A percentile compares a stretch with the other conserved stretches of the same genome.
Conservation (phyloP, 176 grass and related monocot species). For the Puccinellia tenuiflora region DNA sequence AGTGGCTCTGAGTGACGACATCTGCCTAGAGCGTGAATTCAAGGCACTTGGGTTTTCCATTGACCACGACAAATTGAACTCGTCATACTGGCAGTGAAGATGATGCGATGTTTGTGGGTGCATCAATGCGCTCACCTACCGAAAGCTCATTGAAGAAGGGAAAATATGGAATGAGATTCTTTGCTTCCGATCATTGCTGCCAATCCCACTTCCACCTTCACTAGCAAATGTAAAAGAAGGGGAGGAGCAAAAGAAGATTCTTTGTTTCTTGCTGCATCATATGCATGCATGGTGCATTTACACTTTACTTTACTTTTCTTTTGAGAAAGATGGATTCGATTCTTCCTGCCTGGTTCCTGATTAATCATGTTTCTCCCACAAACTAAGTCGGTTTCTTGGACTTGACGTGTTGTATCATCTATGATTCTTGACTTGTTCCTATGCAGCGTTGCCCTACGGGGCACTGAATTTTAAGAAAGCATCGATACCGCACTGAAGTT, state of each 20-base stretch:
- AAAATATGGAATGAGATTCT: neutral
- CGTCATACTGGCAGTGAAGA: too few species aligned
- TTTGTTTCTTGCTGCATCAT: neutral
- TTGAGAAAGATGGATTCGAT: neutral
- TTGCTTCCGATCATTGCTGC: neutral
- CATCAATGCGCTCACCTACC: neutral
- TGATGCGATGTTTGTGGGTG: neutral
- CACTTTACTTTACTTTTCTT: neutral
- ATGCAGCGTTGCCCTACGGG: neutral
- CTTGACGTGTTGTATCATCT: neutral
- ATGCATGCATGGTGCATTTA: neutral
- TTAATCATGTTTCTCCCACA: neutral
- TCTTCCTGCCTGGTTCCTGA: neutral
- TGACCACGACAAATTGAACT: too few species aligned
- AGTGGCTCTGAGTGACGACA: too few species aligned
- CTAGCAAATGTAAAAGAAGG: neutral
- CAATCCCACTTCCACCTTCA: neutral
- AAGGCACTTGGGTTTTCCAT: too few species aligned
- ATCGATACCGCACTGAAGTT: neutral
- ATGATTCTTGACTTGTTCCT: neutral
- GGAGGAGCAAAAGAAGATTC: neutral
- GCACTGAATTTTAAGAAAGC: neutral
- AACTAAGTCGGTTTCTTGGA: neutral
- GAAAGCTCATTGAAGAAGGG: neutral
- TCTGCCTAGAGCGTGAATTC: too few species aligned